Evolutionary conservation across 75 land plant genomes (phyloP).

Genomic region (Pinus albicaulis): DNA sequence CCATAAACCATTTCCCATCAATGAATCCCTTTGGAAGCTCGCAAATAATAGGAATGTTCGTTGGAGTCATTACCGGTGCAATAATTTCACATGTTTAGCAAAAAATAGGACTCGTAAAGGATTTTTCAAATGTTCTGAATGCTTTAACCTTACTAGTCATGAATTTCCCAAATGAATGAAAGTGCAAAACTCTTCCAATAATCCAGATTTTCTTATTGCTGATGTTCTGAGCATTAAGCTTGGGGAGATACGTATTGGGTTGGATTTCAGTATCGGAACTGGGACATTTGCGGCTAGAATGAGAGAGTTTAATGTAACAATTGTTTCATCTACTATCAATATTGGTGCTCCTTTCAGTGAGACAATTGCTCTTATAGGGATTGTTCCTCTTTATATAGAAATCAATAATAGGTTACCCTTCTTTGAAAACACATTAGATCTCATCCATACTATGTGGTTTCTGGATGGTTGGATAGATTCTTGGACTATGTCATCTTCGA

Average conservation of each 20-base stretch:
- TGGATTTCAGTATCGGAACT: constrained; percentile 58
- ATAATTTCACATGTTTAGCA: constrained; percentile 58
- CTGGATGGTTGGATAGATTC: constrained; percentile 76
- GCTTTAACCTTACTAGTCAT: constrained; percentile 45
- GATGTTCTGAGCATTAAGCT: constrained; percentile 60
- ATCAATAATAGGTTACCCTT: constrained; percentile 65
- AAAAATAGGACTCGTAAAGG: constrained; percentile 34
- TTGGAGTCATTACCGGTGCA: constrained; percentile 62
- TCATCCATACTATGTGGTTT: constrained; percentile 62
- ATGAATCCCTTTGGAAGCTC: constrained; percentile 50
- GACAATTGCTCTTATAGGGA: constrained; percentile 63
- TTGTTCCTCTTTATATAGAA: constrained; percentile 60
- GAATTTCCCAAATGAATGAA: constrained; percentile 48
- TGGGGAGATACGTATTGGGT: constrained; percentile 61
- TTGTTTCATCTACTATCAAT: constrained; percentile 58
- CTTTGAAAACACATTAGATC: constrained; percentile 77
- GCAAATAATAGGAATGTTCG: constrained; percentile 62
- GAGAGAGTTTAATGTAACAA: constrained; percentile 61
- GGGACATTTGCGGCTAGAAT: constrained; percentile 80
- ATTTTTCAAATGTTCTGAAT: constrained; percentile 62
- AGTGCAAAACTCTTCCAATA: neutral
- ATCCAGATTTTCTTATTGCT: constrained; percentile 41
- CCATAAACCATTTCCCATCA: constrained; percentile 42
- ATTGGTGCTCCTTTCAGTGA: constrained; percentile 80
- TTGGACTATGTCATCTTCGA: constrained; percentile 67